Conservation (phyloP, 108 stramenopile genomes). For the Cyclotella cryptica region DNA sequence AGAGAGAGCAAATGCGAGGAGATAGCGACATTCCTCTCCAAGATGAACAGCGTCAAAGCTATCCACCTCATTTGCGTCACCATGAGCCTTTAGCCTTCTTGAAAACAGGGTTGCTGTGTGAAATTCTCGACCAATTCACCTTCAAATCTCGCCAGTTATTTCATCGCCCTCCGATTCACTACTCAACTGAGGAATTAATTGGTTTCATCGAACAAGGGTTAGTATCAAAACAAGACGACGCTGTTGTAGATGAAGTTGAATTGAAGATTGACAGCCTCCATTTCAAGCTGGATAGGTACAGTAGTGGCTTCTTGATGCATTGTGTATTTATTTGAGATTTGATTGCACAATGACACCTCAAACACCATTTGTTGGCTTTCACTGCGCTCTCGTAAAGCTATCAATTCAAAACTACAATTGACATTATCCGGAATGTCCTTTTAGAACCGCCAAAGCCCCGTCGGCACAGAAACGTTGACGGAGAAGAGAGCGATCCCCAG, state of each 20-base stretch:
- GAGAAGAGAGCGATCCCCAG: conserved; percentile 4
- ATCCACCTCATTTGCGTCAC: conserved; percentile 39
- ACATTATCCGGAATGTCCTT: conserved; percentile 55
- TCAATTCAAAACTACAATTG: conserved; percentile 60
- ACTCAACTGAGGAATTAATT: conserved; percentile 47
- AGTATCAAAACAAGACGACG: conserved; percentile 29
- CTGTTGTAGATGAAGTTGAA: conserved; percentile 47
- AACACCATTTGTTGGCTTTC: neutral
- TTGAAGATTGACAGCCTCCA: conserved; percentile 49
- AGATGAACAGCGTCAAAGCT: conserved; percentile 18
- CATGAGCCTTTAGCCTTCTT: conserved; percentile 55
- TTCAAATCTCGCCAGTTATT: conserved; percentile 56
- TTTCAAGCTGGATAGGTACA: conserved; percentile 48
- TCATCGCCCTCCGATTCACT: conserved; percentile 55
- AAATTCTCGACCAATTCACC: conserved; percentile 56
- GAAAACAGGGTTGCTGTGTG: conserved; percentile 35
- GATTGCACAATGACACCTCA: neutral
- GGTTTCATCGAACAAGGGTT: conserved; percentile 46
- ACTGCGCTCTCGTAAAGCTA: conserved; percentile 12
- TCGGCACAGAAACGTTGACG: conserved; percentile 27
- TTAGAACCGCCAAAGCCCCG: conserved; percentile 53
- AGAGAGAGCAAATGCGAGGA: neutral
- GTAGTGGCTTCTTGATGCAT: neutral
- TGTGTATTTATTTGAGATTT: no score
- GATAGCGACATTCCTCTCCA: neutral